Percentiles rank a stretch among this genome's conserved stretches.
phyloP scores from a whole-genome alignment of 163 green algal genomes.

The Trebouxia gelatinosa region DNA sequence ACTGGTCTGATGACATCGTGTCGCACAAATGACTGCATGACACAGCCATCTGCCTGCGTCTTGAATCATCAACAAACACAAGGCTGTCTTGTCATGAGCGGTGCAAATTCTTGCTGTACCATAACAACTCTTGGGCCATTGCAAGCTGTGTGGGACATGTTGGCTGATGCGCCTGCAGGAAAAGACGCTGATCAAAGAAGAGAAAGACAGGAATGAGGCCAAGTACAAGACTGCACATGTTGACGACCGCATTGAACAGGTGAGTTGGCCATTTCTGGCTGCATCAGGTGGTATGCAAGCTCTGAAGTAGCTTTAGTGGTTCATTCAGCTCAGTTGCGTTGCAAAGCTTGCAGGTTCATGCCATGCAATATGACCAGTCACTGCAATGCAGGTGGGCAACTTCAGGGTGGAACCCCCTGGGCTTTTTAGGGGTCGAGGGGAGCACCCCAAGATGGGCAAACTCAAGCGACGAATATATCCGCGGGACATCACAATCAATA shows the following conservation, averaged over 20 bases:
- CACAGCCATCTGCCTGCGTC: too few species aligned
- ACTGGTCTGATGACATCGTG: too few species aligned
- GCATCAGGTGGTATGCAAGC: too few species aligned
- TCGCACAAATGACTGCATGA: too few species aligned
- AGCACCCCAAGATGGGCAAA: conserved; percentile 98
- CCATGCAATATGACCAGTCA: not conserved
- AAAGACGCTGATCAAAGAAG: conserved; percentile 81
- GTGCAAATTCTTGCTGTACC: too few species aligned
- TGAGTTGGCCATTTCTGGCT: too few species aligned
- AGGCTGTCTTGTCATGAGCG: too few species aligned
- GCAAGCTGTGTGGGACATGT: too few species aligned
- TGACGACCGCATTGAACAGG: conserved; percentile 83
- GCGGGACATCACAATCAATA: conserved; percentile 98
- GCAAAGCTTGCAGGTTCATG: not conserved
- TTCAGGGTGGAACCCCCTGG: conserved; percentile 96
- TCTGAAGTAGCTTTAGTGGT: too few species aligned
- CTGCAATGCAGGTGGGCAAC: conserved; percentile 86
- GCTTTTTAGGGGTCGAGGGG: conserved; percentile 95
- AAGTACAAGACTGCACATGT: conserved; percentile 90
- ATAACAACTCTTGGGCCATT: too few species aligned
- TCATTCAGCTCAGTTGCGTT: too few species aligned
- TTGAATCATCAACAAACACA: too few species aligned
- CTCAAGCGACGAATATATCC: conserved; percentile 96
- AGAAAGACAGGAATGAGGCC: conserved; percentile 80
- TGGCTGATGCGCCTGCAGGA: conserved; percentile 77